A percentile compares a stretch with the other conserved stretches of the same genome.
These are phyloP conservation scores for Trypanosoma platydactyli DNA, from an alignment of 208 protist species.

Conservation along the genomic window DNA sequence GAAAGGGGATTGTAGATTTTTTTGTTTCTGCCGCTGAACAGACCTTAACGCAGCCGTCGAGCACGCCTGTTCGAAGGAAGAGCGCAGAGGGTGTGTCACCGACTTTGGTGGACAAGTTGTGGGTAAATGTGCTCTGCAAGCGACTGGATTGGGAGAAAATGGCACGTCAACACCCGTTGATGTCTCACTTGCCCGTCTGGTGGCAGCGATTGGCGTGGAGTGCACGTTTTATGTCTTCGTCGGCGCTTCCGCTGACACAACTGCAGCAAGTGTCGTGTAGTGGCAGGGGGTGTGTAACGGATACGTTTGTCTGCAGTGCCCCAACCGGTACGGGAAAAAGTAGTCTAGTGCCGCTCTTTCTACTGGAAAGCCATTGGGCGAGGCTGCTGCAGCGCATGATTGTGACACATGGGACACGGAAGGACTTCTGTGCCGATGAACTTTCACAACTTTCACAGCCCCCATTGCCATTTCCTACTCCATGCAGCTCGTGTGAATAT, in stretches of 20 bases:
- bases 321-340: constrained; percentile 76
- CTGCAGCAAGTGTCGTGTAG: too few species aligned
- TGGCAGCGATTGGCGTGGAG: constrained; percentile 12
- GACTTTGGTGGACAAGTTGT: constrained; percentile 19
- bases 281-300: background rate
- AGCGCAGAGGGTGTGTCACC: background rate
- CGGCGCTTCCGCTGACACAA: constrained; percentile 5
- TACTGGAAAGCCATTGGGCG: constrained; percentile 71
- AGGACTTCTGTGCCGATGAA: background rate
- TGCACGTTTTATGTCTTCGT: constrained; percentile 12
- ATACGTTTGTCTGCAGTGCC: constrained; percentile 54
- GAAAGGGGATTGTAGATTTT: background rate
- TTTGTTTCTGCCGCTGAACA: constrained; percentile 11
- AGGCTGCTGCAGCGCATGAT: constrained; percentile 32
- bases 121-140: constrained; percentile 18
- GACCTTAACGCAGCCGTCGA: too few species aligned
- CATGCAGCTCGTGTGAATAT: constrained; percentile 37
- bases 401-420: background rate
- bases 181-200: constrained; percentile 15
- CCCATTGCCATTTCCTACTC: constrained; percentile 29
- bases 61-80: too few species aligned
- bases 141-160: constrained; percentile 17
- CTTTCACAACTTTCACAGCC: constrained; percentile 24
- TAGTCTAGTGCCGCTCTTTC: constrained; percentile 61
- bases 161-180: background rate